Evolutionary conservation across 768 basidiomycete genomes (phyloP).

Genomic region (Neoboletus brunneissimus): DNA sequence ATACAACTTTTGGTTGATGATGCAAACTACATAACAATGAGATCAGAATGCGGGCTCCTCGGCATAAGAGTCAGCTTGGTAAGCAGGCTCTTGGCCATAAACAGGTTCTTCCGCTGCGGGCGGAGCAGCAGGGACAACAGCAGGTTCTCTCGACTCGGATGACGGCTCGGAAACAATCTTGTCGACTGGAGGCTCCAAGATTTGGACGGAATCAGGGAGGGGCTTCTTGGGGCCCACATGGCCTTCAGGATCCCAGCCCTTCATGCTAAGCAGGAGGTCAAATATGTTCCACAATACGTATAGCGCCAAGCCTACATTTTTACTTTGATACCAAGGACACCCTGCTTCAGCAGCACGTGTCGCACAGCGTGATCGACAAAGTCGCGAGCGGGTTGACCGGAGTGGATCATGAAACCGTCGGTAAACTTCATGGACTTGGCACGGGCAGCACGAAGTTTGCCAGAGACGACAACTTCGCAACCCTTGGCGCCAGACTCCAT

Average conservation of each 20-base stretch:
- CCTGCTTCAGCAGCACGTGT: constrained; percentile 96
- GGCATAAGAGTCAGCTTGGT: constrained; percentile 41
- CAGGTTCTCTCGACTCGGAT: constrained; percentile 83
- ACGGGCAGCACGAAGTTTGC: constrained; percentile 99
- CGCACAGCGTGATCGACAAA: constrained; percentile 98
- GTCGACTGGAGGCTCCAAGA: constrained; percentile 86
- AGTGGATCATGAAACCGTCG: constrained; percentile 99
- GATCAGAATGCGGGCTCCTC: constrained; percentile 62
- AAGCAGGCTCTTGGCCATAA: constrained; percentile 34
- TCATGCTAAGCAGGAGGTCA: constrained; percentile 67
- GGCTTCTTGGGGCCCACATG: constrained; percentile 86
- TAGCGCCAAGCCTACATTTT: constrained; percentile 71
- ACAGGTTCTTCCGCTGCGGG: constrained; percentile 52
- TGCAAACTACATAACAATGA: constrained; percentile 17
- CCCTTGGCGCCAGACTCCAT: constrained; percentile 99
- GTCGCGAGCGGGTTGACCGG: constrained; percentile 95
- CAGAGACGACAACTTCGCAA: constrained; percentile 98
- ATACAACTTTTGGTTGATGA: constrained; percentile 15
- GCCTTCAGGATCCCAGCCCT: constrained; percentile 92
- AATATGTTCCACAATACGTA: background rate
- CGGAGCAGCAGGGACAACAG: constrained; percentile 45
- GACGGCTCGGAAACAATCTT: constrained; percentile 86
- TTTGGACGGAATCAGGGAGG: constrained; percentile 91
- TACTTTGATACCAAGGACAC: constrained; percentile 99
- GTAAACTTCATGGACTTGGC: constrained; percentile 99